phyloP scores from a whole-genome alignment of 192 early-diverging fungal species.

The Coemansia guatemalensis region DNA sequence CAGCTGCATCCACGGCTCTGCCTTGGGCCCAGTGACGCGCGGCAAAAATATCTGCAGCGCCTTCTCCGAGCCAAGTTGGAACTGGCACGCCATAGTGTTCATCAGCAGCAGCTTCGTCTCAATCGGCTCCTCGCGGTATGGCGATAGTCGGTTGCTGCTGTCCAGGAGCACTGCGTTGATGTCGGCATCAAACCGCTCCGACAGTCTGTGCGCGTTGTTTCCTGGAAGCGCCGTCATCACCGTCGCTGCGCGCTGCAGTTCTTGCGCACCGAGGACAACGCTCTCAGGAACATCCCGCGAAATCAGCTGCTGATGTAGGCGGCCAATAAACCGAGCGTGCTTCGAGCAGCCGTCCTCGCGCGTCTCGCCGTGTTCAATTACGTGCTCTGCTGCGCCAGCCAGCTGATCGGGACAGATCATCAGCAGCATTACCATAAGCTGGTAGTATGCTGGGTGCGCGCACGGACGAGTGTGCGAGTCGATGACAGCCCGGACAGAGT shows the following conservation, averaged over 20 bases:
- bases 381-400: slow-evolving; percentile 48
- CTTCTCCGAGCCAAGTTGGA: slow-evolving; percentile 73
- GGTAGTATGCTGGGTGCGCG: slow-evolving; percentile 78
- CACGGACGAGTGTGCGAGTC: slow-evolving; percentile 62
- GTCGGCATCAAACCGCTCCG: slow-evolving; percentile 42
- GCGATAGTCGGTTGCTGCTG: slow-evolving; percentile 44
- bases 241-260: slow-evolving; percentile 39
- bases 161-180: slow-evolving; percentile 46
- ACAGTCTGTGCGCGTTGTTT: slow-evolving; percentile 42
- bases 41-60: slow-evolving; percentile 74
- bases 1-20: slow-evolving; percentile 76
- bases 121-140: slow-evolving; percentile 60
- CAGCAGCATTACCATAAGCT: slow-evolving; percentile 82
- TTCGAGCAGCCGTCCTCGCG: slow-evolving; percentile 47
- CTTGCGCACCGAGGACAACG: slow-evolving; percentile 35
- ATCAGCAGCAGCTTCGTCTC: slow-evolving; percentile 75
- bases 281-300: slow-evolving; percentile 45
- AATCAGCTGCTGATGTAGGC: slow-evolving; percentile 43
- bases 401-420: slow-evolving; percentile 78
- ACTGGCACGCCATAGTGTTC: slow-evolving; percentile 72
- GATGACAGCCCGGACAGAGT: slow-evolving; percentile 40
- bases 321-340: slow-evolving; percentile 36
- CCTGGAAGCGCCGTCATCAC: slow-evolving; percentile 41
- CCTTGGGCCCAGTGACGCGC: slow-evolving; percentile 63
- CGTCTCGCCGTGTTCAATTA: slow-evolving; percentile 58